phyloP scores from a whole-genome alignment of 176 grass and related monocot species.

The Carex myosuroides region DNA sequence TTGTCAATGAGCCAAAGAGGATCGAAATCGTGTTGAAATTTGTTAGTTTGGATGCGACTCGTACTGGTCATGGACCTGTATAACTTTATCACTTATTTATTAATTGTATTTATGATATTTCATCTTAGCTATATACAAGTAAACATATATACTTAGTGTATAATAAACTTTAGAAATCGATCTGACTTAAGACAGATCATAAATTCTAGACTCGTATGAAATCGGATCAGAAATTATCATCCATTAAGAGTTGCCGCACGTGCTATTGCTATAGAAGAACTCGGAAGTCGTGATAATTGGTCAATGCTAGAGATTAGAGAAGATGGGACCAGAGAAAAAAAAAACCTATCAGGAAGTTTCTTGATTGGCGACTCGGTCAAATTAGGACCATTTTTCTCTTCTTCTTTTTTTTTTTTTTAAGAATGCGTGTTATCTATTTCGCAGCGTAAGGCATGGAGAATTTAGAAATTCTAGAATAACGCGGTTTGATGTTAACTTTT shows the following conservation, averaged over 20 bases:
- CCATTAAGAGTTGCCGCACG: not conserved
- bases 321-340: not conserved
- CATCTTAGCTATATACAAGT: too few species aligned
- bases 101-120: too few species aligned
- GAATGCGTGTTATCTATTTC: not conserved
- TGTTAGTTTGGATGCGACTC: too few species aligned
- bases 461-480: not conserved
- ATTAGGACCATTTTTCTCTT: not conserved
- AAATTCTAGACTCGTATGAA: too few species aligned
- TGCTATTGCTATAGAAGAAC: not conserved
- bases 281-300: not conserved
- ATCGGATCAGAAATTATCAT: too few species aligned
- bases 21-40: too few species aligned
- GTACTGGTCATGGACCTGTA: too few species aligned
- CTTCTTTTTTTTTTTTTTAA: not conserved
- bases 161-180: too few species aligned
- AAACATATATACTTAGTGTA: too few species aligned
- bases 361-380: not conserved
- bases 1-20: too few species aligned
- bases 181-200: too few species aligned
- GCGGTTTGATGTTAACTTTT: not conserved
- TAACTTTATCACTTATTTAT: too few species aligned
- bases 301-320: not conserved
- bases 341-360: not conserved
- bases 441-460: not conserved